Base-by-base conservation (phyloP, 371 early-diverging fungal species). In the Parasitella parasitica region DNA sequence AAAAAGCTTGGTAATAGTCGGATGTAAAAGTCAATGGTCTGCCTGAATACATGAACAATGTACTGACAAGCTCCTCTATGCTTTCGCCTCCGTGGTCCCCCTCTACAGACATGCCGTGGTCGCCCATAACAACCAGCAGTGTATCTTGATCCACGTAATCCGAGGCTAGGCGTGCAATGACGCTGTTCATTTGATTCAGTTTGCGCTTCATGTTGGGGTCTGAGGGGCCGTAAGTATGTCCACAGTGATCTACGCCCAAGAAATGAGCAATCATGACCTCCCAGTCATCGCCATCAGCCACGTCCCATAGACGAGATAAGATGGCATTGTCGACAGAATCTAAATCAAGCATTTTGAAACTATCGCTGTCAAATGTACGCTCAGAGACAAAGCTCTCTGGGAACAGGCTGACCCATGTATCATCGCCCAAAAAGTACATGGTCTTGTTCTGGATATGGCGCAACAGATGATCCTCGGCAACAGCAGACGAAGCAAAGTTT, bases 61-160 rank as follows among this genome's bases (percentile, higher is more conserved):
- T 94, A 4, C 96, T 92, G 68, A 90, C 88, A 27, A 96, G 73
- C 64, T 99, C 99, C 38, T 89, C 82, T 38, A 86, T 84, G 57
- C 94, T 93, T 62, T 96, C 96, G 11, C 99, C 98, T 11, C 99
- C 99, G 66, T 99, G 99, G 68, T 98, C 97, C 2, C 99, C 99
- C 66, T 96, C 92, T n/a, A 83, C 70, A 35, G 95, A 96, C 95
- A 99, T 98, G 15, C 99, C 99, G 69, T 99, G 99, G 75, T 99
- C 99, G 20, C 99, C 99, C 77, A 97, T 87, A n/a, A 99, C 89
- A 12, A 96, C 81, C 11, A 99, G 78, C 7, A 96, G 67, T 0
- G 99, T 95, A 15, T 96, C 91, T 6, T 94, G 77, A 59, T 92
- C 91, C n/a, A 98, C 76, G 16, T 77, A 72, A 0, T 78, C 65